Percentiles rank a stretch among this genome's conserved stretches.
Evolutionary conservation across 768 basidiomycete species (phyloP).

Genomic region (Grammothele lineata): DNA sequence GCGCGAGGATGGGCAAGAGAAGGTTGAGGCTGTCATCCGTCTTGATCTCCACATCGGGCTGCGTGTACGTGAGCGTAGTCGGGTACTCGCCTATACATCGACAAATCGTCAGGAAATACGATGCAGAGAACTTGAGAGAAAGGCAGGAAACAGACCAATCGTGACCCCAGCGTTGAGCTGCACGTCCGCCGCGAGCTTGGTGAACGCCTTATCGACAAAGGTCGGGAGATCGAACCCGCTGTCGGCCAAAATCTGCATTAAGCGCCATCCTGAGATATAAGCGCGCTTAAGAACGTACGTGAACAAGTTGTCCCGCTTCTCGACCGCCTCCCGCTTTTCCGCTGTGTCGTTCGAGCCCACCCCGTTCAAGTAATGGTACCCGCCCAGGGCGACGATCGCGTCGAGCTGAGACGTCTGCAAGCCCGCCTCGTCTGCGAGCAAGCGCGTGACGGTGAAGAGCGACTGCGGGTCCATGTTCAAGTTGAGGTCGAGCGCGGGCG

Average conservation of each 20-base stretch:
- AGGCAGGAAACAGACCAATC: slow-evolving; percentile 50
- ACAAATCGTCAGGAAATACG: background rate
- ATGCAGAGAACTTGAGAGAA: background rate
- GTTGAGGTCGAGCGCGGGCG: slow-evolving; percentile 53
- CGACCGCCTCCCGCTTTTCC: slow-evolving; percentile 19
- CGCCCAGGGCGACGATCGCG: slow-evolving; percentile 61
- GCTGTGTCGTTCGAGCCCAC: slow-evolving; percentile 32
- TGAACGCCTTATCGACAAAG: slow-evolving; percentile 65
- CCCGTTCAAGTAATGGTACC: slow-evolving; percentile 47
- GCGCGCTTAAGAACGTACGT: slow-evolving; percentile 35
- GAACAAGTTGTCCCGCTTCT: slow-evolving; percentile 46
- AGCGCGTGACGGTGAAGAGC: slow-evolving; percentile 70
- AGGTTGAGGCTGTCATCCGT: slow-evolving; percentile 61
- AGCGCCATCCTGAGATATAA: too few relatives aligned
- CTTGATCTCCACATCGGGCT: slow-evolving; percentile 47
- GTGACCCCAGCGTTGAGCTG: slow-evolving; percentile 47
- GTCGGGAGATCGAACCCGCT: slow-evolving; percentile 61
- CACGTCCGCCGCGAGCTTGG: slow-evolving; percentile 58
- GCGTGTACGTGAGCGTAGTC: slow-evolving; percentile 60
- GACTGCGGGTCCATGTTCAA: slow-evolving; percentile 66
- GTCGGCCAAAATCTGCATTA: background rate
- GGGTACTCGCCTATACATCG: slow-evolving; percentile 63
- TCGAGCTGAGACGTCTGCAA: slow-evolving; percentile 59
- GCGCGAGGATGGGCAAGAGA: slow-evolving; percentile 64
- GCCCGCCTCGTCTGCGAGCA: slow-evolving; percentile 60